A percentile compares a stretch with the other conserved stretches of the same genome.
Conservation (phyloP, 345 rosid species). For the Brassica cretica region DNA sequence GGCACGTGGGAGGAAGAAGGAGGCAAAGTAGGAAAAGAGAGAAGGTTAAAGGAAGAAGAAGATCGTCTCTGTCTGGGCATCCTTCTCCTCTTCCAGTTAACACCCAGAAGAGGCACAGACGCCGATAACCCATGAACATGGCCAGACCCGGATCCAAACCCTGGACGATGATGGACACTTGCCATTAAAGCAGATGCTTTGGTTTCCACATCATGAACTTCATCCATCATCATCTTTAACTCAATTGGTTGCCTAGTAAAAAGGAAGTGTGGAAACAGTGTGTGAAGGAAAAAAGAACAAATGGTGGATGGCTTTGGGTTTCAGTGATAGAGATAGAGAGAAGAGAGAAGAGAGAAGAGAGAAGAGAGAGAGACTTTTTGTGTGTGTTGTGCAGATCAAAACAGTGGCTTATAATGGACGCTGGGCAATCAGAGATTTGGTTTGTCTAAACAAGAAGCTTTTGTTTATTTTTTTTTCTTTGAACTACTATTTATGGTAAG, state of each 20-base stretch:
- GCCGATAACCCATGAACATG: slow-evolving; percentile 46
- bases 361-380: slow-evolving; percentile 16
- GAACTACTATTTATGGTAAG: slow-evolving; percentile 36
- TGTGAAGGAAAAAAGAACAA: slow-evolving; percentile 31
- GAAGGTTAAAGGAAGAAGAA: slow-evolving; percentile 53
- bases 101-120: slow-evolving; percentile 53
- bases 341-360: slow-evolving; percentile 9
- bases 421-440: slow-evolving; percentile 69
- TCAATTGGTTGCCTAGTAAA: slow-evolving; percentile 43
- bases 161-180: slow-evolving; percentile 45
- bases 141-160: slow-evolving; percentile 42
- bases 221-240: slow-evolving; percentile 42
- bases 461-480: background rate
- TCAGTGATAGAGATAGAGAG: slow-evolving; percentile 40
- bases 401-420: slow-evolving; percentile 61
- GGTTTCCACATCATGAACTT: slow-evolving; percentile 49
- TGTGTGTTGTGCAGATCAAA: slow-evolving; percentile 54
- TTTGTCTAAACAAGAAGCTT: slow-evolving; percentile 33
- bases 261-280: slow-evolving; percentile 24
- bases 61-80: slow-evolving; percentile 87
- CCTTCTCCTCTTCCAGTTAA: slow-evolving; percentile 79
- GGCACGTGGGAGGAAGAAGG: slow-evolving; percentile 38
- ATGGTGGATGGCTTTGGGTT: slow-evolving; percentile 41
- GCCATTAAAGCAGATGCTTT: slow-evolving; percentile 61
- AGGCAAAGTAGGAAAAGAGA: slow-evolving; percentile 42